These are phyloP conservation scores for Chimonanthus praecox DNA, from an alignment of 164 flowering plant species.

Conservation along the genomic window DNA sequence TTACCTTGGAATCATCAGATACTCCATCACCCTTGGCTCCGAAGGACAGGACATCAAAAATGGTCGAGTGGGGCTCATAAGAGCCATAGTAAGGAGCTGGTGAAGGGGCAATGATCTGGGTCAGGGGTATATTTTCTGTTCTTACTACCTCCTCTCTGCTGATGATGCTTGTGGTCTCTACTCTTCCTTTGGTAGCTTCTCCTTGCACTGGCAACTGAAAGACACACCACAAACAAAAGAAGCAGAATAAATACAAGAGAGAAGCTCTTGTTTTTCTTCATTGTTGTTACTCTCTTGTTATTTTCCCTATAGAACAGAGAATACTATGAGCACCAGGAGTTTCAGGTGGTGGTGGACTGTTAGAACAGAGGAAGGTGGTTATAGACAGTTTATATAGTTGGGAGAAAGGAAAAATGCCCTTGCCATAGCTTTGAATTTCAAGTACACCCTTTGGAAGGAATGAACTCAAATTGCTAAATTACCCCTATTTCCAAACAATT, in stretches of 20 bases:
- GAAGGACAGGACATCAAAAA: constrained; percentile 52
- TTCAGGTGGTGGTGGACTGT: constrained; percentile 12
- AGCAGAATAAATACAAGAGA: constrained; percentile 17
- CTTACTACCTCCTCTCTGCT: constrained; percentile 20
- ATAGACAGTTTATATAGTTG: constrained; percentile 28
- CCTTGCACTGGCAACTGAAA: constrained; percentile 37
- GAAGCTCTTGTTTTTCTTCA: constrained; percentile 27
- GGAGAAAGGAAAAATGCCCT: constrained; percentile 15
- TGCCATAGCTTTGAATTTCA: constrained; percentile 13
- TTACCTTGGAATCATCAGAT: constrained; percentile 75
- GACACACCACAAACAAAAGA: constrained; percentile 17
- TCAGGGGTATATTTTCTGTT: constrained; percentile 11
- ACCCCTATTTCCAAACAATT: neutral
- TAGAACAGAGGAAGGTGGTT: constrained; percentile 21
- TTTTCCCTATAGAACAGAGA: neutral
- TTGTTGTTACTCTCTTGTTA: constrained; percentile 3
- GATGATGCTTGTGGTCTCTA: constrained; percentile 33
- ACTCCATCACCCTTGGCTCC: constrained; percentile 85
- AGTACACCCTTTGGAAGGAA: neutral
- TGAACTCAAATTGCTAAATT: neutral
- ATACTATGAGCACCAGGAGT: neutral
- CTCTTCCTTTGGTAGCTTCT: constrained; percentile 29
- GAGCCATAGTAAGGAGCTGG: constrained; percentile 24
- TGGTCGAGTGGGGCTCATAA: constrained; percentile 15
- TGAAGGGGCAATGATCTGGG: constrained; percentile 22